Percentiles rank a stretch among this genome's conserved stretches.
phyloP scores from a whole-genome alignment of 2,329 filamentous ascomycete species.

The Cryphonectria nitschkei region DNA sequence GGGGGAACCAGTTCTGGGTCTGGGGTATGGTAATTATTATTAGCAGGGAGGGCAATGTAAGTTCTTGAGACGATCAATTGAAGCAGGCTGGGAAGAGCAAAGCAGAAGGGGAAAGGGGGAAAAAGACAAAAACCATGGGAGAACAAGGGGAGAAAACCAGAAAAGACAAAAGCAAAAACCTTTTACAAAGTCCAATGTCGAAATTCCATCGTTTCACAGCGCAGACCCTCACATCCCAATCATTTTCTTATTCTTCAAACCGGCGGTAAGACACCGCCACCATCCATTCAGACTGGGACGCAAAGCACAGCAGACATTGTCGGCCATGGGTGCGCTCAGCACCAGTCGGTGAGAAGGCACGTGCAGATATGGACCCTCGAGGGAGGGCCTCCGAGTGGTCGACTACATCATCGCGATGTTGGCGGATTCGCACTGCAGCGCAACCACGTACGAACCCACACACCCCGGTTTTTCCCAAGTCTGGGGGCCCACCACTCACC shows the following conservation, averaged over 20 bases:
- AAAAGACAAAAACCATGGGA: not conserved
- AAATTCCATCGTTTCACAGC: not conserved
- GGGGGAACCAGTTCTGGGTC: not conserved
- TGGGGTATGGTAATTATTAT: constrained; percentile 6
- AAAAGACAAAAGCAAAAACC: not conserved
- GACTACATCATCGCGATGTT: constrained; percentile 5
- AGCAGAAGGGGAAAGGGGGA: not conserved
- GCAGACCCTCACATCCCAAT: not conserved
- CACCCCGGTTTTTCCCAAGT: not conserved
- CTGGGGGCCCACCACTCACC: constrained; percentile 10
- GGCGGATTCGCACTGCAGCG: constrained; percentile 10
- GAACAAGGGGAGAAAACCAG: not conserved
- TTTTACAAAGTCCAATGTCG: not conserved
- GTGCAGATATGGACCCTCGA: constrained; percentile 12
- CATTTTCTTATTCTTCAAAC: not conserved
- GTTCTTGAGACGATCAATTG: not conserved
- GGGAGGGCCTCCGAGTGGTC: constrained; percentile 14
- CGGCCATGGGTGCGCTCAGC: constrained; percentile 9
- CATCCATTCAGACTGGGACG: not conserved
- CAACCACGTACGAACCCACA: constrained; percentile 15
- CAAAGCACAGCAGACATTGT: constrained; percentile 3
- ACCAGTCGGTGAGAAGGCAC: constrained; percentile 21
- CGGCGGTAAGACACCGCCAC: constrained; percentile 19
- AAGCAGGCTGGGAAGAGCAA: not conserved
- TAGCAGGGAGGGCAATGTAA: not conserved